Evolutionary conservation across 345 rosid genomes (phyloP), one percentile per base, ranked within the genome.

Genomic region (Citrus sp.): DNA sequence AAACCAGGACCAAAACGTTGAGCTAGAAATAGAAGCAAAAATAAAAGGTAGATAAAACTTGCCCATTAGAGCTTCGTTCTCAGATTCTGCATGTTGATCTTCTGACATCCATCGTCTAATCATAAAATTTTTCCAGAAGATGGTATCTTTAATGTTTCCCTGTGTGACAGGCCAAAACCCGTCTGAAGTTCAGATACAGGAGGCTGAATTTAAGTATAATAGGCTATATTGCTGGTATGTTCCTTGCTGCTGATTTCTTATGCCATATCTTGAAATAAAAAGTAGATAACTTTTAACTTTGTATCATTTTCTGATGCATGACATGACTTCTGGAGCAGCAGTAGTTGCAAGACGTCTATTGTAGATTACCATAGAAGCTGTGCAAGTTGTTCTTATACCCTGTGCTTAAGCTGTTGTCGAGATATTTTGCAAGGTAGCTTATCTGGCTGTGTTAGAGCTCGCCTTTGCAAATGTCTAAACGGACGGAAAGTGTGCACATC

Each of bases 301-400:
- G 69, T 46, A 54, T 80, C 72, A 69, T 75, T 54, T 27, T 83
- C 65, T 83, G 82, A 72, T 60, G 73, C 77, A 64, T 82, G 78
- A 9, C 80, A 72, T 81, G 74, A 72, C 46, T 86, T 77, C 79
- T 55, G 75, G 69, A 81, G 80, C 90, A 88, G 90, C 88, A 83
- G 87, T 77, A 84, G 82, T 73, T 89, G 90, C 86, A 84, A 87
- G 81, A 78, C 90, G 67, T 85, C 87, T 46, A 85, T 88, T 37
- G 80, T 87, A 81, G 92, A 90, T 86, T 85, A 87, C 75, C 95
- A 87, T 67, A 88, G 92, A 79, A 88, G 91, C 83, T 90, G 95
- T 84, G 82, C 92, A 25, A 90, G 76, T 42, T 92, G 98, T 78
- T 90, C 92, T 28, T 90, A 87, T 75, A 85, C 71, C 54, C 86